A percentile compares a stretch with the other conserved stretches of the same genome.
These are phyloP conservation scores for Myriosclerotinia scirpicola DNA, from an alignment of 2,329 filamentous ascomycete genomes.

Conservation along the genomic window DNA sequence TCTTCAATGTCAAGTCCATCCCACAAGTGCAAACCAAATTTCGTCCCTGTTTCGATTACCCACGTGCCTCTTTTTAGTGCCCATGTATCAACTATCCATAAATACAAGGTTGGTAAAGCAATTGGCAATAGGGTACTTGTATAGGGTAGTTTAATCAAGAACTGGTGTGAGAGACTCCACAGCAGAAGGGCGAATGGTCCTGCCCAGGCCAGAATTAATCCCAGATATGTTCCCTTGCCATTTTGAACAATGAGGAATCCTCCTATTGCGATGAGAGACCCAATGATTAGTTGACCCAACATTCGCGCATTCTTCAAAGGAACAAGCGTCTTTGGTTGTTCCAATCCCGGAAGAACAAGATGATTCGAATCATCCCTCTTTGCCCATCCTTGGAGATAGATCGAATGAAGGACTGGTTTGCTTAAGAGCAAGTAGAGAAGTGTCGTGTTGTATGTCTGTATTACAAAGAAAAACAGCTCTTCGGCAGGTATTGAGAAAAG, in stretches of 20 bases:
- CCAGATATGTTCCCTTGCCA: constrained; percentile 61
- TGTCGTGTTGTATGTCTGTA: constrained; percentile 73
- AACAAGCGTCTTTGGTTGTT: constrained; percentile 23
- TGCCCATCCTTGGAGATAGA: constrained; percentile 45
- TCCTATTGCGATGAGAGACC: constrained; percentile 47
- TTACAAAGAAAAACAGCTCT: constrained; percentile 75
- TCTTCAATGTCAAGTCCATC: constrained; percentile 70
- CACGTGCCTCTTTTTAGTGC: constrained; percentile 68
- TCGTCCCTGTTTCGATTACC: constrained; percentile 68
- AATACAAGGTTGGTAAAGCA: constrained; percentile 62
- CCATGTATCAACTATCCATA: constrained; percentile 71
- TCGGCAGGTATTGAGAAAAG: constrained; percentile 67
- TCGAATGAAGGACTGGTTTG: constrained; percentile 60
- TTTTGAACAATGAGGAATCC: constrained; percentile 48
- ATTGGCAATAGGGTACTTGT: constrained; percentile 61
- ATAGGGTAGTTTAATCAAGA: constrained; percentile 60
- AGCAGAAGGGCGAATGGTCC: constrained; percentile 63
- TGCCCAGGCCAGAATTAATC: constrained; percentile 69
- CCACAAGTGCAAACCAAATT: constrained; percentile 63
- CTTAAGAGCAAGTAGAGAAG: constrained; percentile 66
- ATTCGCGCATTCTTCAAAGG: constrained; percentile 40
- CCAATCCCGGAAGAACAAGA: constrained; percentile 37
- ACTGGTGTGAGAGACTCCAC: constrained; percentile 63
- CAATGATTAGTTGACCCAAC: constrained; percentile 52
- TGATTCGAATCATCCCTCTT: constrained; percentile 39